phyloP scores from a whole-genome alignment of 768 basidiomycete genomes.

The Clavulina sp. region DNA sequence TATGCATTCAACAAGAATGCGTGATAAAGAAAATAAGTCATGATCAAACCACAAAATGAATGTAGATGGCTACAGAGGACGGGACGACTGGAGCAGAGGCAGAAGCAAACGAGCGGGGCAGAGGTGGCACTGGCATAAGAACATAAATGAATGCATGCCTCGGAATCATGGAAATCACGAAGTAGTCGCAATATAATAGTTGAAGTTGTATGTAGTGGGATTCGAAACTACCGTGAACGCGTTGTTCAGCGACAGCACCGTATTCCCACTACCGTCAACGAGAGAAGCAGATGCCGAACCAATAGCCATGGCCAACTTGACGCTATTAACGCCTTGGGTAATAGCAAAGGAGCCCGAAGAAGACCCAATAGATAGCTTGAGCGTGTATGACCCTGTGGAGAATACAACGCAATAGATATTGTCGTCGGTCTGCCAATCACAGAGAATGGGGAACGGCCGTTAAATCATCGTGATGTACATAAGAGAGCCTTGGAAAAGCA shows the following conservation, averaged over 20 bases:
- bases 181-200: slow-evolving; percentile 15
- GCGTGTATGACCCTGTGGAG: slow-evolving; percentile 35
- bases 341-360: slow-evolving; percentile 34
- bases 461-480: no score
- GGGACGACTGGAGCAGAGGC: no score
- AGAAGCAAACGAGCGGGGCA: no score
- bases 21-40: no score
- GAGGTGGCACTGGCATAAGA: no score
- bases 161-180: neutral
- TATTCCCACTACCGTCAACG: slow-evolving; percentile 25
- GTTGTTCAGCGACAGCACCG: slow-evolving; percentile 27
- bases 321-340: slow-evolving; percentile 39
- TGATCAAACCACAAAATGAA: no score
- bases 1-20: no score
- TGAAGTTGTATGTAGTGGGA: slow-evolving; percentile 51
- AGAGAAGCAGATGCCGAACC: slow-evolving; percentile 29
- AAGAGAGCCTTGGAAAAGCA: neutral
- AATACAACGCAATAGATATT: slow-evolving; percentile 50
- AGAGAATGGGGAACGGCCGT: neutral
- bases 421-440: slow-evolving; percentile 33
- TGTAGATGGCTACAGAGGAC: no score
- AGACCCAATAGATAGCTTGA: slow-evolving; percentile 33
- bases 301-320: slow-evolving; percentile 36
- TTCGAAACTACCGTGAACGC: slow-evolving; percentile 38
- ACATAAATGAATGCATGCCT: no score